Evolutionary conservation across 352 stramenopile species (phyloP), one percentile per base, ranked within the genome.

Genomic region (Pythium apleroticum): DNA sequence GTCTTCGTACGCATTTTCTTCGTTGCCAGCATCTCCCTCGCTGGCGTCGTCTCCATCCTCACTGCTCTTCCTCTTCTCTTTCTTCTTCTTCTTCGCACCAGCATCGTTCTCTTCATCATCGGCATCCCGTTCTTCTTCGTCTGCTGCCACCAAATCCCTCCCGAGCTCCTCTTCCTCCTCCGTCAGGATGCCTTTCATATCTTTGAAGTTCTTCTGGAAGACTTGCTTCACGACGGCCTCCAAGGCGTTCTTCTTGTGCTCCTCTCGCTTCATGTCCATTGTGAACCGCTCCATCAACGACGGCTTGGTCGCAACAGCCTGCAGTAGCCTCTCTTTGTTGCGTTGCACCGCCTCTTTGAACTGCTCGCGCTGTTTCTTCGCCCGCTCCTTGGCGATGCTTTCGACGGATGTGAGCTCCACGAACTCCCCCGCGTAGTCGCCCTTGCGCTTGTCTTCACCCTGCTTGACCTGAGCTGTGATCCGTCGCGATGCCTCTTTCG

Each of bases 231-330:
- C 82, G 2, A 93, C 81, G 1, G 78, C 74, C 63, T 87, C 78
- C 4, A 93, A 67, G 8, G 84, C 84, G 25, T 84, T 70, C 37
- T 80, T 78, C 72, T 85, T 88, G 70, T 89, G 77, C 28, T 86
- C 76, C 35, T 91, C 81, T 15, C 83, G 82, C 74, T 93, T 80
- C 15, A 90, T 68, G 8, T 75, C 71, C 1, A 83, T 93, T 10
- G 76, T 75, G 64, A 90, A 93, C 10, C 81, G 73, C 67, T 93
- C 84, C 80, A 93, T 91, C 46, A 93, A 76, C 55, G 80, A 86
- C 19, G 84, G 80, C 37, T 73, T 76, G 6, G 72, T 28, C 11
- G 84, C 77, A 19, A 81, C 72, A 11, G 81, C 77, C 22, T 61
- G 72, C 14, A 79, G 50, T 3, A 93, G 60, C 14, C 79, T 77